Conservation (phyloP, 495 filamentous ascomycete species). For the Neurospora hispaniola region DNA sequence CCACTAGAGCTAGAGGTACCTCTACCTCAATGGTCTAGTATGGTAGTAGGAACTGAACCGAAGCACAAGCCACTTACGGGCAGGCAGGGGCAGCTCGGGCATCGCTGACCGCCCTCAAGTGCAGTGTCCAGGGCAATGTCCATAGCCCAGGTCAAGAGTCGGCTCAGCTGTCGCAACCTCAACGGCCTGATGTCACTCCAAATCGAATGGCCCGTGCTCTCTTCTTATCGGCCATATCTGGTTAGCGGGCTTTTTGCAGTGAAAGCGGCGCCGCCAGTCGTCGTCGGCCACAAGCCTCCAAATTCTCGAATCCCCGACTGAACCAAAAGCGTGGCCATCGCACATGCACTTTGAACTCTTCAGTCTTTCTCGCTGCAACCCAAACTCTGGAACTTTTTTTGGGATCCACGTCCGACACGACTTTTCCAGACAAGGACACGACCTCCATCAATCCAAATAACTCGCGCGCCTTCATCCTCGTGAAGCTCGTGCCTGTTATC, state of each 20-base stretch:
- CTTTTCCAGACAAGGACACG: background rate
- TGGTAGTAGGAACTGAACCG: too few relatives aligned
- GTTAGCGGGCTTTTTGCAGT: background rate
- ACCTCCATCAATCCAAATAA: background rate
- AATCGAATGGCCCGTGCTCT: conserved; percentile 4
- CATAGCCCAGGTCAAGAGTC: background rate
- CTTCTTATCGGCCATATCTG: background rate
- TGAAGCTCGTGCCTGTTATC: background rate
- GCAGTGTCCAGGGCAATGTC: too few relatives aligned
- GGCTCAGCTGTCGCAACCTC: too few relatives aligned
- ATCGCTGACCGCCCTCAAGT: background rate
- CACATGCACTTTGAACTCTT: background rate
- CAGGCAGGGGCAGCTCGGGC: too few relatives aligned
- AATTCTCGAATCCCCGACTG: background rate
- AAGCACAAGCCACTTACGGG: background rate
- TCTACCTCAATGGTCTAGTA: too few relatives aligned
- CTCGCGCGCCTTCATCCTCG: background rate
- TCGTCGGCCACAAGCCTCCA: background rate
- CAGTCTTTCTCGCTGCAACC: background rate
- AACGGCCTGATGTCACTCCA: conserved; percentile 8
- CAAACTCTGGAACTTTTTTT: background rate
- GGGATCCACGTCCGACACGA: background rate
- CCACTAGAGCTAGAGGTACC: background rate
- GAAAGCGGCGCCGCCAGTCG: background rate
- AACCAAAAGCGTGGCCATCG: background rate